A percentile compares a stretch with the other conserved stretches of the same genome.
These are phyloP conservation scores for Tylopilus balloui DNA, from an alignment of 768 basidiomycete genomes.

Conservation along the genomic window DNA sequence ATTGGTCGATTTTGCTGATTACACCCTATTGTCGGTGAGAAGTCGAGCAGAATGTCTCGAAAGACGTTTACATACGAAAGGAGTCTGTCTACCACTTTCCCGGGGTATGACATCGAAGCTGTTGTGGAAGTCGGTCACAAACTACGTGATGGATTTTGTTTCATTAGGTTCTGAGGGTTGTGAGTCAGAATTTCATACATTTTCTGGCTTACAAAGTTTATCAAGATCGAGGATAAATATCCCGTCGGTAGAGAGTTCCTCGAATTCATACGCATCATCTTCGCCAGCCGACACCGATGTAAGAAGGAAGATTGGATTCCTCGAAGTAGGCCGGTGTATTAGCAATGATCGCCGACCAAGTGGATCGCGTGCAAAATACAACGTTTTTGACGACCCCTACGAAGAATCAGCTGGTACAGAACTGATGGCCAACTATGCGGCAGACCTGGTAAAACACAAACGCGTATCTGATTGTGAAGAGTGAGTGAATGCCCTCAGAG, in stretches of 20 bases:
- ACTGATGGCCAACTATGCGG: background rate
- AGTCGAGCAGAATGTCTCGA: background rate
- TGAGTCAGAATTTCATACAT: slow-evolving; percentile 23
- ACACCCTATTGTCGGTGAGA: slow-evolving; percentile 36
- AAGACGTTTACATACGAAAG: slow-evolving; percentile 23
- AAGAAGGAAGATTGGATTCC: slow-evolving; percentile 53
- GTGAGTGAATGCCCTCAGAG: background rate
- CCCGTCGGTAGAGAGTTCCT: slow-evolving; percentile 57
- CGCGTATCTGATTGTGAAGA: slow-evolving; percentile 54
- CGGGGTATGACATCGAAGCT: slow-evolving; percentile 24
- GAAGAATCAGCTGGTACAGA: background rate
- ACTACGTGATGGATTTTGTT: slow-evolving; percentile 12
- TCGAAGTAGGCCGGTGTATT: slow-evolving; percentile 51
- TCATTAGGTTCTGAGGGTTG: background rate
- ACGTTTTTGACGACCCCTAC: slow-evolving; percentile 40
- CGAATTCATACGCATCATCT: slow-evolving; percentile 44
- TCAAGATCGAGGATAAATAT: slow-evolving; percentile 53
- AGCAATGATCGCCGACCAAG: slow-evolving; percentile 84
- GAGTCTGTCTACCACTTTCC: slow-evolving; percentile 4
- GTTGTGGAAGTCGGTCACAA: slow-evolving; percentile 17
- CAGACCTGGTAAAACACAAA: slow-evolving; percentile 75
- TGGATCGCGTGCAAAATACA: slow-evolving; percentile 80
- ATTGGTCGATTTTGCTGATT: slow-evolving; percentile 42
- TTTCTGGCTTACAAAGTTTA: slow-evolving; percentile 15
- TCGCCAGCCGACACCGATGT: slow-evolving; percentile 60